These are phyloP conservation scores for Ceratobasidium sp. DNA, from an alignment of 1,284 basidiomycete genomes.

Conservation along the genomic window DNA sequence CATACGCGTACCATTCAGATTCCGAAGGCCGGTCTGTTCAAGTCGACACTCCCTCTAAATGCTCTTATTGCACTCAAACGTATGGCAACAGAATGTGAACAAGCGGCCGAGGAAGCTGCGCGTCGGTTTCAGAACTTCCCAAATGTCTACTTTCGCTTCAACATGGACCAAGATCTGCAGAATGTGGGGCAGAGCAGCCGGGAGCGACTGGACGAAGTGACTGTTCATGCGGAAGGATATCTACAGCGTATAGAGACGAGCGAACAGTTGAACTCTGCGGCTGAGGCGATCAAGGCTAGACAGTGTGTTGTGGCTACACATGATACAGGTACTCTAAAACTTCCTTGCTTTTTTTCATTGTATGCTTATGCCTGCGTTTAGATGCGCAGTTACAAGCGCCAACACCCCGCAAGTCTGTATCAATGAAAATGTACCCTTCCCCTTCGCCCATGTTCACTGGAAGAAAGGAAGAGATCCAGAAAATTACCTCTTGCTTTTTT, in stretches of 20 bases:
- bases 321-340: too few species aligned
- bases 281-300: not conserved
- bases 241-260: not conserved
- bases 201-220: not conserved
- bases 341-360: not conserved
- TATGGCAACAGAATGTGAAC: slow-evolving; percentile 19
- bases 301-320: too few species aligned
- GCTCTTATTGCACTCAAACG: not conserved
- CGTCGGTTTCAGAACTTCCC: not conserved
- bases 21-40: not conserved
- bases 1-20: not conserved
- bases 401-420: too few species aligned
- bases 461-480: not conserved
- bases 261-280: not conserved
- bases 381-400: not conserved
- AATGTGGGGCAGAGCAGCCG: not conserved
- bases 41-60: not conserved
- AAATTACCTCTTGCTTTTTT: not conserved
- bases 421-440: not conserved
- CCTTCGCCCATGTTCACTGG: slow-evolving; percentile 23
- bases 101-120: not conserved
- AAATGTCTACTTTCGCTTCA: slow-evolving; percentile 14
- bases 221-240: not conserved
- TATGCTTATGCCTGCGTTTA: not conserved
- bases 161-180: not conserved